Conservation (phyloP, 306 rosid species). For the Prunus mira region DNA sequence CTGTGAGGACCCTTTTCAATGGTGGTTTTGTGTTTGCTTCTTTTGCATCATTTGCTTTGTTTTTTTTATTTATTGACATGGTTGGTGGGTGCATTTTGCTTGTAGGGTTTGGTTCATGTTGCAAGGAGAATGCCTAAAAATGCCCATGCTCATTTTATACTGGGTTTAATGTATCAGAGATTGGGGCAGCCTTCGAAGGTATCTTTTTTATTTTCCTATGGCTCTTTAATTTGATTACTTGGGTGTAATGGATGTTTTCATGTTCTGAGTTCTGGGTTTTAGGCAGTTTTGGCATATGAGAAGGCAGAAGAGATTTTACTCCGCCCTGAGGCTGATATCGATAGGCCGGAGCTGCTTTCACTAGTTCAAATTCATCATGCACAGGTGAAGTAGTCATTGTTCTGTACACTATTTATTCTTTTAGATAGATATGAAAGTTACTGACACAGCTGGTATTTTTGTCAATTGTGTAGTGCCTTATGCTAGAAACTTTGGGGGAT, state of each 20-base stretch:
- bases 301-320: slow-evolving; percentile 86
- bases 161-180: slow-evolving; percentile 95
- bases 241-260: slow-evolving; percentile 4
- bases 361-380: slow-evolving; percentile 94
- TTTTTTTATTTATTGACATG: not conserved
- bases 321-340: slow-evolving; percentile 69
- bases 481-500: slow-evolving; percentile 75
- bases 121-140: slow-evolving; percentile 94
- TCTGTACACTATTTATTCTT: not conserved
- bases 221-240: not conserved
- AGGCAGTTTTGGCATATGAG: slow-evolving; percentile 84
- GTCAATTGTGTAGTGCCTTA: slow-evolving; percentile 64
- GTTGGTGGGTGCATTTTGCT: slow-evolving; percentile 19
- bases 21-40: not conserved
- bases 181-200: slow-evolving; percentile 91
- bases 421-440: not conserved
- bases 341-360: slow-evolving; percentile 80
- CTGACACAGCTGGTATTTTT: slow-evolving; percentile 37
- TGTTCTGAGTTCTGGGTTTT: slow-evolving; percentile 19
- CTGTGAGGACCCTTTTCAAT: slow-evolving; percentile 53
- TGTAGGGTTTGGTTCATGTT: slow-evolving; percentile 94
- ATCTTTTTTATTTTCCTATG: slow-evolving; percentile 8
- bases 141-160: slow-evolving; percentile 97
- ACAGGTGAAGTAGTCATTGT: slow-evolving; percentile 50
- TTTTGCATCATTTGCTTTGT: not conserved